Conservation (phyloP, 2,329 filamentous ascomycete species). For the Botrytis hyacinthi region DNA sequence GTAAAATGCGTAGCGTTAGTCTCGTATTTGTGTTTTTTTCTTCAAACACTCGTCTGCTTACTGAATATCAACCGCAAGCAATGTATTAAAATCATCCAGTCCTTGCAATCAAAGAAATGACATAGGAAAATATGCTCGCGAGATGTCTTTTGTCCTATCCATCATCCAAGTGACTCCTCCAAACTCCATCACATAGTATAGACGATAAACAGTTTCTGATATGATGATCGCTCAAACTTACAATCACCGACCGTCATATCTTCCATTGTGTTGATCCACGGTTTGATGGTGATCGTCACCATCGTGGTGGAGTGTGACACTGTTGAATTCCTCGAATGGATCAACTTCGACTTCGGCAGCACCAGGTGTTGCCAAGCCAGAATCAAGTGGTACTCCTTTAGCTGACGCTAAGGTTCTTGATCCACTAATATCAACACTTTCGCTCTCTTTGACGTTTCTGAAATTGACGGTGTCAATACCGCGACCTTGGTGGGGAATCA, state of each 20-base stretch:
- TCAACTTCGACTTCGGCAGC: slow-evolving; percentile 65
- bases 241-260: slow-evolving; percentile 30
- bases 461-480: slow-evolving; percentile 96
- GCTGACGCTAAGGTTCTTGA: slow-evolving; percentile 48
- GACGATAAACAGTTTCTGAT: background rate
- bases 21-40: background rate
- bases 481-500: slow-evolving; percentile 86
- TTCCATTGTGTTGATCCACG: slow-evolving; percentile 36
- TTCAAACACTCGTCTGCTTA: background rate
- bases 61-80: background rate
- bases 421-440: slow-evolving; percentile 81
- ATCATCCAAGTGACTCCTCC: slow-evolving; percentile 9
- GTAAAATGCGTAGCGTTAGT: background rate
- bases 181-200: background rate
- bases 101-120: background rate
- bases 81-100: background rate
- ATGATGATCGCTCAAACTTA: background rate
- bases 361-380: slow-evolving; percentile 79
- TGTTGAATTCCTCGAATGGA: slow-evolving; percentile 98
- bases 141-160: background rate
- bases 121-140: slow-evolving; percentile 10
- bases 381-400: slow-evolving; percentile 84
- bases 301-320: slow-evolving; percentile 94
- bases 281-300: slow-evolving; percentile 62
- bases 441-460: slow-evolving; percentile 95